Percentiles rank a stretch among this genome's conserved stretches.
These are phyloP conservation scores for Phaeosphaeriaceae sp. DNA, from an alignment of 2,329 filamentous ascomycete genomes.

Conservation along the genomic window DNA sequence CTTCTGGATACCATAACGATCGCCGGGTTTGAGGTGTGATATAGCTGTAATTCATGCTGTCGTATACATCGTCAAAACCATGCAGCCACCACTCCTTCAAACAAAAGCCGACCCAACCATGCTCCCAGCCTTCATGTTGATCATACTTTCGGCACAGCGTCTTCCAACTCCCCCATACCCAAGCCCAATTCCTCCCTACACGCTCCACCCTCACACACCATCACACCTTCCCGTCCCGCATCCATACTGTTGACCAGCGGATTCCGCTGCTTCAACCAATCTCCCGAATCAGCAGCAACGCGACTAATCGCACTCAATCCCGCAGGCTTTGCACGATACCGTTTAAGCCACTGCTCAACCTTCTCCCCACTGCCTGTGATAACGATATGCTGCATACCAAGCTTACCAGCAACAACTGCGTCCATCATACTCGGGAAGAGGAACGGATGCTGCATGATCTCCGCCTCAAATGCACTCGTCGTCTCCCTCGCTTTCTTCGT, in stretches of 20 bases:
- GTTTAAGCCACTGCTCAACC: constrained; percentile 52
- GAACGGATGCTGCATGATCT: constrained; percentile 92
- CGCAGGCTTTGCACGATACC: constrained; percentile 51
- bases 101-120: too few relatives aligned
- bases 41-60: background rate
- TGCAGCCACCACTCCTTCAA: background rate
- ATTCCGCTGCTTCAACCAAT: constrained; percentile 63
- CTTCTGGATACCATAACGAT: background rate
- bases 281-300: constrained; percentile 41
- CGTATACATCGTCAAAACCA: background rate
- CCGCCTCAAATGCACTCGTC: constrained; percentile 85
- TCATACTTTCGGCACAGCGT: constrained; percentile 20
- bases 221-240: constrained; percentile 43
- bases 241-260: constrained; percentile 54
- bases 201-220: constrained; percentile 49
- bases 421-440: constrained; percentile 84
- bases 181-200: constrained; percentile 54
- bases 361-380: constrained; percentile 59
- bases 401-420: constrained; percentile 74
- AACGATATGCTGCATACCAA: constrained; percentile 71
- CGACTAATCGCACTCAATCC: constrained; percentile 43
- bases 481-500: constrained; percentile 73
- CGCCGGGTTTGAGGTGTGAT: background rate
- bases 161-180: constrained; percentile 38
- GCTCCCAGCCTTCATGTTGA: too few relatives aligned